A percentile compares a stretch with the other conserved stretches of the same genome.
These are phyloP conservation scores for Calophaca sinica DNA, from an alignment of 306 rosid species.

Conservation along the genomic window DNA sequence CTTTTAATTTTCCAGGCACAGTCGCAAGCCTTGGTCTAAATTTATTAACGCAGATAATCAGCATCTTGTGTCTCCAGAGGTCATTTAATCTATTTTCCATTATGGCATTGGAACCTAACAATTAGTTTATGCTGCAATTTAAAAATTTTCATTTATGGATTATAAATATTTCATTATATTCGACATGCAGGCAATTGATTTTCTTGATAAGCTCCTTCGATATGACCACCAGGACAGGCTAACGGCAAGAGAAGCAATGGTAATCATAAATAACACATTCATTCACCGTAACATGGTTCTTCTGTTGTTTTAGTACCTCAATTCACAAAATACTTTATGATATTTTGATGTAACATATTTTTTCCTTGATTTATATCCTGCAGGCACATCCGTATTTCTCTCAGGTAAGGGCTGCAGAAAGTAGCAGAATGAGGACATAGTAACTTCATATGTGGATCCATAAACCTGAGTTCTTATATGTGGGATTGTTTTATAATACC, in stretches of 20 bases:
- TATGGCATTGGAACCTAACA: constrained; percentile 13
- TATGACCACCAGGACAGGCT: constrained; percentile 98
- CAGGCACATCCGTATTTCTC: constrained; percentile 92
- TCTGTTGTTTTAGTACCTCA: neutral
- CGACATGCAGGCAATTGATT: constrained; percentile 87
- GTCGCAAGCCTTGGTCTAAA: constrained; percentile 97
- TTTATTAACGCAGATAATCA: constrained; percentile 94
- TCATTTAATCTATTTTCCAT: constrained; percentile 45
- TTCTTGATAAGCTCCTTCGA: constrained; percentile 94
- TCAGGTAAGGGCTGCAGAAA: constrained; percentile 96
- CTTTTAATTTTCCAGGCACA: constrained; percentile 74
- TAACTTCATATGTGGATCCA: constrained; percentile 44
- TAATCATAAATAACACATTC: constrained; percentile 42
- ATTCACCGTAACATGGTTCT: constrained; percentile 10
- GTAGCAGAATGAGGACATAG: constrained; percentile 86
- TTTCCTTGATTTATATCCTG: constrained; percentile 29
- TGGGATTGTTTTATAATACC: constrained; percentile 57
- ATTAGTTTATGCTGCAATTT: constrained; percentile 3
- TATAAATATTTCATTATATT: constrained; percentile 42
- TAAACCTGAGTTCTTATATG: constrained; percentile 47
- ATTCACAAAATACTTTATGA: constrained; percentile 5
- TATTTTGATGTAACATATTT: neutral
- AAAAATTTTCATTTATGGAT: neutral
- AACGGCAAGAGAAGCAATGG: constrained; percentile 98
- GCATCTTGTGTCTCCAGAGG: constrained; percentile 98